phyloP scores from a whole-genome alignment of 2,329 filamentous ascomycete genomes.

The Exophiala viscosa region DNA sequence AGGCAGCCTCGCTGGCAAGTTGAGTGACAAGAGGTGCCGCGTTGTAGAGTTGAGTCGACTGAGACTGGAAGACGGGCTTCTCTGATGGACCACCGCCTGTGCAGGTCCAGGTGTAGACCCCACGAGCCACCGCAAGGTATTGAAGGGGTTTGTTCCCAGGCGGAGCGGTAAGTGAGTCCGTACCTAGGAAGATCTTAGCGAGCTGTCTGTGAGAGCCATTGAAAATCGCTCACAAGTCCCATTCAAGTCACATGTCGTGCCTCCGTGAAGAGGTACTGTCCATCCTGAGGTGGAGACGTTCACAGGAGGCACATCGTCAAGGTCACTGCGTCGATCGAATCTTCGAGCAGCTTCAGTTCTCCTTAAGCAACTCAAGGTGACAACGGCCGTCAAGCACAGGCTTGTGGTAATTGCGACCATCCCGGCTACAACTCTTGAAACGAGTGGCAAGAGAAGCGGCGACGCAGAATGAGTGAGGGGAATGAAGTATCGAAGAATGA shows the following conservation, averaged over 20 bases:
- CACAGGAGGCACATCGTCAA: slow-evolving; percentile 13
- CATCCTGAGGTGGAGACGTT: slow-evolving; percentile 20
- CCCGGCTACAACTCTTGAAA: slow-evolving; percentile 17
- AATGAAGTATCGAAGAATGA: slow-evolving; percentile 8
- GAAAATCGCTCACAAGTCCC: slow-evolving; percentile 13
- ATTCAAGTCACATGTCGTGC: slow-evolving; percentile 16
- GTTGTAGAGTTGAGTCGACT: slow-evolving; percentile 46
- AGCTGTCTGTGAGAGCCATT: background rate
- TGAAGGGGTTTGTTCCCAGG: slow-evolving; percentile 35
- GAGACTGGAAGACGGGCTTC: slow-evolving; percentile 40
- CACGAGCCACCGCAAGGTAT: slow-evolving; percentile 45
- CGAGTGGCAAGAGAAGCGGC: slow-evolving; percentile 19
- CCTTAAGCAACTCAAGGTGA: slow-evolving; percentile 5
- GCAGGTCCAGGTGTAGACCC: slow-evolving; percentile 53
- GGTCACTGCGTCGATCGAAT: slow-evolving; percentile 17
- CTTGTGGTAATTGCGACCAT: slow-evolving; percentile 14
- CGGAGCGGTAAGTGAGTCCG: slow-evolving; percentile 32
- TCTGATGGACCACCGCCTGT: slow-evolving; percentile 19
- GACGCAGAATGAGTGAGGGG: background rate
- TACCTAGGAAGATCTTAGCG: slow-evolving; percentile 16
- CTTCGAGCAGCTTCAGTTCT: slow-evolving; percentile 7
- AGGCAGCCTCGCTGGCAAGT: slow-evolving; percentile 33
- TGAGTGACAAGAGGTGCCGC: slow-evolving; percentile 32
- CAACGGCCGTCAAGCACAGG: slow-evolving; percentile 7
- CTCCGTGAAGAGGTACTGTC: slow-evolving; percentile 25